These are phyloP conservation scores for Coemansia sp. DNA, from an alignment of 192 early-diverging fungal species.

Conservation along the genomic window DNA sequence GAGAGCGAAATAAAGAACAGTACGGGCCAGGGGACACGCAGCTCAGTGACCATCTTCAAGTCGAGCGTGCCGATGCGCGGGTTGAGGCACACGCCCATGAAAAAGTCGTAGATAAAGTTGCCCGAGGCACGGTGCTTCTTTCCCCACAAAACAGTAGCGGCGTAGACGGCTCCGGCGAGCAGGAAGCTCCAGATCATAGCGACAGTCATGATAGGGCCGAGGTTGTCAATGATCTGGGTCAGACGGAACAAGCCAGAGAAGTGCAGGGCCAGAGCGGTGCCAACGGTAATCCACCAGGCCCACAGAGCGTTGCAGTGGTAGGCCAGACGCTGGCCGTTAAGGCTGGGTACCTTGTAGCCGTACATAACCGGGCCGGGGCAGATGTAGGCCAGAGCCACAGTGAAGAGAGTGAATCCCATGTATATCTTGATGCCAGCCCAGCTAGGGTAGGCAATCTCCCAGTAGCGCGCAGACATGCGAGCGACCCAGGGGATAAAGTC, in stretches of 20 bases:
- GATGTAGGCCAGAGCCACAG: constrained; percentile 61
- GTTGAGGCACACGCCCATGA: constrained; percentile 95
- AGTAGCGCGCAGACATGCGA: constrained; percentile 55
- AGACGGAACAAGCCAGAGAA: constrained; percentile 67
- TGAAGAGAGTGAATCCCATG: constrained; percentile 61
- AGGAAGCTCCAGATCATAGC: constrained; percentile 78
- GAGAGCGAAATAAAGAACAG: constrained; percentile 70
- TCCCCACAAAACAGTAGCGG: constrained; percentile 74
- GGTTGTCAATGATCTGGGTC: constrained; percentile 66
- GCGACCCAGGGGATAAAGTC: constrained; percentile 48
- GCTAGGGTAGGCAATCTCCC: constrained; percentile 61
- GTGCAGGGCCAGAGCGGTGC: constrained; percentile 61
- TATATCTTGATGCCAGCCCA: constrained; percentile 63
- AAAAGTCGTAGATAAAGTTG: constrained; percentile 90
- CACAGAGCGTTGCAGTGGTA: constrained; percentile 89
- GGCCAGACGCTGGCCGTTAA: constrained; percentile 71
- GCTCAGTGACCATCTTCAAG: constrained; percentile 93
- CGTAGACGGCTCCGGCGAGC: constrained; percentile 51
- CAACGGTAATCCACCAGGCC: constrained; percentile 62
- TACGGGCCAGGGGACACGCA: constrained; percentile 90
- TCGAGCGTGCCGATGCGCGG: constrained; percentile 85
- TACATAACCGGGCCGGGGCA: constrained; percentile 70
- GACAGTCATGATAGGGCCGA: constrained; percentile 62
- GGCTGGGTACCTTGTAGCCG: constrained; percentile 70
- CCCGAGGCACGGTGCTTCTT: constrained; percentile 73